Evolutionary conservation across 495 filamentous ascomycete species (phyloP).

Genomic region (Xanthoparmelia taractica): DNA sequence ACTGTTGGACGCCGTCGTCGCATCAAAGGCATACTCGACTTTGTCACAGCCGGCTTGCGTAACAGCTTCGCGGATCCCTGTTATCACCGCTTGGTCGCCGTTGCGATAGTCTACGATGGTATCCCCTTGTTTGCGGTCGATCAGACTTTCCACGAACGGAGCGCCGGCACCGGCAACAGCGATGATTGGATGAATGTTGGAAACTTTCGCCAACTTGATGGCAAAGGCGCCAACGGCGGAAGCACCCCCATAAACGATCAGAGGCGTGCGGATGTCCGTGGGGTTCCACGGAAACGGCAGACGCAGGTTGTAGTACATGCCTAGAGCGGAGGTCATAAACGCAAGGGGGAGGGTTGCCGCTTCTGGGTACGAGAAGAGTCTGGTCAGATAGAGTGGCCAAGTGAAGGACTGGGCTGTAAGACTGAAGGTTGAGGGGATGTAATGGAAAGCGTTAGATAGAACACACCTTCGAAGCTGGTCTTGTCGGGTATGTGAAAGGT

Average conservation of each 20-base stretch:
- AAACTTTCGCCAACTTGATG: constrained; percentile 56
- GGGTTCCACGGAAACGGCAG: constrained; percentile 60
- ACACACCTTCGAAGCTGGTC: constrained; percentile 63
- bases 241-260: constrained; percentile 62
- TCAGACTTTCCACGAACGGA: constrained; percentile 48
- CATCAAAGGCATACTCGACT: constrained; percentile 49
- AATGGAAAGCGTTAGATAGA: too few relatives aligned
- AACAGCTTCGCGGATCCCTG: constrained; percentile 43
- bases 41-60: constrained; percentile 19
- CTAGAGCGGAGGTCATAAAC: constrained; percentile 64
- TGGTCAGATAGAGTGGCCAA: too few relatives aligned
- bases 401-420: too few relatives aligned
- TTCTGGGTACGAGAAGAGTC: constrained; percentile 43
- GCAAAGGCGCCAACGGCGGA: constrained; percentile 61
- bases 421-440: too few relatives aligned
- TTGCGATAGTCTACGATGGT: constrained; percentile 62
- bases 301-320: constrained; percentile 48
- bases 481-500: constrained; percentile 62
- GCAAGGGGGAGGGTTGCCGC: constrained; percentile 66
- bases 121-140: constrained; percentile 61
- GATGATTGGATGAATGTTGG: constrained; percentile 67
- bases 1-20: constrained; percentile 45
- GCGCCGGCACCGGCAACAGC: constrained; percentile 54
- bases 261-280: constrained; percentile 38
- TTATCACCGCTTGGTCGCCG: constrained; percentile 47